Base-by-base conservation (phyloP, 148 eudicot genomes). In the Amaranthus hypochondriacus region DNA sequence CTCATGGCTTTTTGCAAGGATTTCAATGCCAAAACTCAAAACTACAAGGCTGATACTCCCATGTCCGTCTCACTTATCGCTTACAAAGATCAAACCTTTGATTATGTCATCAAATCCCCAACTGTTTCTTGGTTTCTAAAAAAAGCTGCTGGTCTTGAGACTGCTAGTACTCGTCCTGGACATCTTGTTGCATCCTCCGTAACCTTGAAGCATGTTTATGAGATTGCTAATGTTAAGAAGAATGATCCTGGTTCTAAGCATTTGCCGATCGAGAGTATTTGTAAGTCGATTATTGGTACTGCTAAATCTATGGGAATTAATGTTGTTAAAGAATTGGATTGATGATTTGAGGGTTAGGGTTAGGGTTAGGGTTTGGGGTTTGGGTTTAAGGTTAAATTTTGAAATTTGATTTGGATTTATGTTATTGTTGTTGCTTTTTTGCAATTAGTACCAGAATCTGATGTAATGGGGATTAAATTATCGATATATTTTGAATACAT, bases 1-100 rank as follows among this genome's bases (percentile, higher is more conserved):
- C 89, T 88, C 14, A 93, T 93, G 98, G 91, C 97, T 7, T 93
- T 93, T 62, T 88, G 93, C 88, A 92, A 92, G 79, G 98, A 92
- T 76, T 92, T 92, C 87, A 92, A 92, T 14, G 98, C 97, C 0
- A 79, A 91, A 2, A 93, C 98, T 5, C 98, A 93, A 54, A 88
- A 91, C 48, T 91, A 84, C 92, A 93, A 93, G 72, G 78, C 97
- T 0, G 97, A 89, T 1, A 85, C 98, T 2, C 98, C 98, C 4
- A 88, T 93, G 91, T 55, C 95, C 1, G 97, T 91, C 12, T 84
- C 80, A 5, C 85, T 93, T 12, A 89, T 90, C 4, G 98, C 97
- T 0, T 93, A 88, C 82, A 88, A 83, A 53, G 98, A 93, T 80
- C 86, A 86, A 81, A 90, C 98, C 14, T 92, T 90, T 77, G 96